Conservation (phyloP, 2,329 filamentous ascomycete species). For the Diaporthe vaccinii region DNA sequence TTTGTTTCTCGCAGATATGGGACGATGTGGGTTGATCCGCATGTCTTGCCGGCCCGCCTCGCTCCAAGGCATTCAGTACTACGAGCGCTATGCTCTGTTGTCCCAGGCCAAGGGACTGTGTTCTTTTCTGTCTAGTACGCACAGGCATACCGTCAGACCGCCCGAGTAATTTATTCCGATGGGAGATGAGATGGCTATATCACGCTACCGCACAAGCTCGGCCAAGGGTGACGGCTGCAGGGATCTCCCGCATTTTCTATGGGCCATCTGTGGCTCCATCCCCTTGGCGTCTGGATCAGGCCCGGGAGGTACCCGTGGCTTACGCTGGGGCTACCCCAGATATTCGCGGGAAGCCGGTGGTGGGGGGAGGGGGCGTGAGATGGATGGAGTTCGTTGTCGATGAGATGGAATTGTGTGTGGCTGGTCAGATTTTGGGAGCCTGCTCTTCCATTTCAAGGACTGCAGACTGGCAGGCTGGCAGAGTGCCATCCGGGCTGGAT, state of each 20-base stretch:
- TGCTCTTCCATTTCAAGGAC: not conserved
- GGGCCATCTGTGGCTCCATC: not conserved
- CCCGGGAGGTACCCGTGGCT: conserved; percentile 9
- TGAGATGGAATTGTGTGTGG: conserved; percentile 16
- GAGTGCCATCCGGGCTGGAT: not conserved
- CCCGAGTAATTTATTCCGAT: conserved; percentile 4
- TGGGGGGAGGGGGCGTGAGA: not conserved
- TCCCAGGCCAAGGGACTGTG: not conserved
- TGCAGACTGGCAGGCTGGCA: not conserved
- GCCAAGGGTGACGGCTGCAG: conserved; percentile 28
- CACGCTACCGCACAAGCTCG: conserved; percentile 21
- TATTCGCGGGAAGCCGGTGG: conserved; percentile 3
- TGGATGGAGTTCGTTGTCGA: conserved; percentile 2
- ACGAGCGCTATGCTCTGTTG: not conserved
- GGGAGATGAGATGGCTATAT: conserved; percentile 23
- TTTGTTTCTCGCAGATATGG: not conserved
- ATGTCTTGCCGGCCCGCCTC: not conserved
- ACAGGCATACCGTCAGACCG: not conserved
- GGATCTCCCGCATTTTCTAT: conserved; percentile 25
- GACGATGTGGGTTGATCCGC: not conserved
- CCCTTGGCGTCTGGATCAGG: conserved; percentile 27
- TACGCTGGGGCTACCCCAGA: conserved; percentile 29
- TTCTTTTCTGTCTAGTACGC: not conserved
- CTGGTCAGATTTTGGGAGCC: not conserved
- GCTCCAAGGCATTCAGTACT: not conserved